Evolutionary conservation across 1,284 basidiomycete species (phyloP), one percentile per base, ranked within the genome.

Genomic region (Ceratobasidium sp.): DNA sequence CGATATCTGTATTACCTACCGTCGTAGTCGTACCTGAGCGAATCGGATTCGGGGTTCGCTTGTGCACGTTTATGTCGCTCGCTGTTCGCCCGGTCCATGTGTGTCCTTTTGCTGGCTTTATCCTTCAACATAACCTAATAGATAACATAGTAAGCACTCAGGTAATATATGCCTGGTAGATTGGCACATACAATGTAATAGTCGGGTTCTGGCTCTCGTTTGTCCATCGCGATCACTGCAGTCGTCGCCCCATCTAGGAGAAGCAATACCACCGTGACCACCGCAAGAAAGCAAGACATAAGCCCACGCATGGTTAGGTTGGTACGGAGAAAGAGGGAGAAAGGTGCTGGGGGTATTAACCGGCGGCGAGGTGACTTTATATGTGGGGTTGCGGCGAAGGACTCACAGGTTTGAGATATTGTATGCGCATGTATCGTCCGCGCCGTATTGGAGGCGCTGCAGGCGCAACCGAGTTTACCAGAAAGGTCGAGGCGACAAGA

Each of bases 181-280:
- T 5, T n/a, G 11, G 59, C n/a, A n/a, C 66, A 6, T 48, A 71
- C 66, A 41, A 71, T 71, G 24, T 71, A 71, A 33, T n/a, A 47
- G 14, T 27, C 62, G 27, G 62, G 24, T 3, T 29, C 29, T 31
- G 44, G 9, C 47, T 36, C 27, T 7, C 62, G 45, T 19, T n/a
- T 64, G 11, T 1, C 53, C 1, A 19, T 17, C 1, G 36, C 41
- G 36, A 53, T 24, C 9, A 41, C 15, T 19, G 53, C 54, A 15
- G 66, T 54, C 22, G 41, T 24, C 11, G 31, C 53, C 14, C 24
- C 53, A 33, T 59, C 54, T 14, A 24, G 24, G 15, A 71, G 22
- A 5, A 54, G 36, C 11, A 29, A n/a, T 11, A 57, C 14, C 17
- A 44, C 54, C 3, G 54, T 45, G 17, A 71, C 27, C 19, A 54